A percentile compares a stretch with the other conserved stretches of the same genome.
These are phyloP conservation scores for Eucalyptus cloeziana DNA, from an alignment of 345 rosid genomes.

Conservation along the genomic window DNA sequence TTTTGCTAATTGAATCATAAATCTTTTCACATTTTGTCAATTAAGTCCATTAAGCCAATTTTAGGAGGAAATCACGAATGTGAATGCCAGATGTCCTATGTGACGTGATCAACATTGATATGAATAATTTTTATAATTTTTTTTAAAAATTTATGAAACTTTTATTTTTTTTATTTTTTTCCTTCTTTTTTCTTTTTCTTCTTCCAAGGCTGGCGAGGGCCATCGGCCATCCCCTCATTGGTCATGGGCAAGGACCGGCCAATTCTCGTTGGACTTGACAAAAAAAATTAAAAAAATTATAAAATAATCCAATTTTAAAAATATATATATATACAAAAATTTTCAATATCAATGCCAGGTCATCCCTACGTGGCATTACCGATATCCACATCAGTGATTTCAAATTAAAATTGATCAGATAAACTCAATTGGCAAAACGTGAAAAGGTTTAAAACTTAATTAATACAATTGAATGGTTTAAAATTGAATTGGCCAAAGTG, in stretches of 20 bases:
- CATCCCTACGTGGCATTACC: fast-evolving
- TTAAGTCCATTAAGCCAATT: not conserved
- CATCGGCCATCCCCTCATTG: not conserved
- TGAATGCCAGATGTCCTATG: fast-evolving
- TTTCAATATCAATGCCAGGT: fast-evolving
- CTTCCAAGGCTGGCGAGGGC: not conserved
- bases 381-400: fast-evolving
- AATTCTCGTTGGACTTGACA: not conserved
- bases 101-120: fast-evolving
- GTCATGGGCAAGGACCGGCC: fast-evolving
- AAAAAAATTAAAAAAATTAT: not conserved
- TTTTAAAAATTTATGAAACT: not conserved
- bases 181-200: not conserved
- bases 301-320: not conserved
- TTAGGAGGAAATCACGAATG: not conserved
- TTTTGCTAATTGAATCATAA: not conserved
- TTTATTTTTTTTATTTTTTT: not conserved
- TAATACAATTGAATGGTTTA: not conserved
- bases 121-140: not conserved
- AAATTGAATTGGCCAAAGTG: not conserved
- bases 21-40: not conserved
- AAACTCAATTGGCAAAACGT: fast-evolving
- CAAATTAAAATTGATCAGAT: not conserved
- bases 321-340: not conserved
- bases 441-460: fast-evolving